Base-by-base conservation (phyloP, 2,329 filamentous ascomycete species). In the Penicillium sp. region DNA sequence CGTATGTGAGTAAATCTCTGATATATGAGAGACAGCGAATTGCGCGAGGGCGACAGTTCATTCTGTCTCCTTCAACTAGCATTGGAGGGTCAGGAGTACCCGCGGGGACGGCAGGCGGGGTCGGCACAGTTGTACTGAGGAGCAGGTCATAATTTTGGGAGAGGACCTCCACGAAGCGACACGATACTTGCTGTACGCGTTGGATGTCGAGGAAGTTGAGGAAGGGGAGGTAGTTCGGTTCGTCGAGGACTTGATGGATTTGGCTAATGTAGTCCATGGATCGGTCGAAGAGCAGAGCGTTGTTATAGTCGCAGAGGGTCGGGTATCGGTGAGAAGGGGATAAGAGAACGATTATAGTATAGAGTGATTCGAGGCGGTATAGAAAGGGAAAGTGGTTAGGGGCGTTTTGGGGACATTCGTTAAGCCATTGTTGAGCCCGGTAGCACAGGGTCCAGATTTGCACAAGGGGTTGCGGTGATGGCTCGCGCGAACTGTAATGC, bases 121-220 rank as follows among this genome's bases (percentile, higher is more conserved):
- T 62, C 3, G 73, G 71, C 11, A 73, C 56, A 16, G 60, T 55
- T 14, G 66, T 63, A 52, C 66, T 69, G 27, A 80, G 63, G 19
- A 80, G 64, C 11, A 73, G 57, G 50, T 86, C 80, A 41, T 79
- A 77, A 63, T 82, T 80, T n/a, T 80, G 77, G 53, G 78, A 79
- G 22, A 88, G 68, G 1, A 85, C 76, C 56, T 84, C 79, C 27
- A 86, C 75, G 52, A 88, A 83, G 53, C 84, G 81, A 45, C 78
- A 77, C 16, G 82, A 83, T 1, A 85, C 83, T 74, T 85, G 96
- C 68, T 90, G 95, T 1, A 91, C 87, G 52, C 93, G 86, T 68
- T 96, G 83, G 1, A 92, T 90, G 70, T 97, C 93, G 68, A 96
- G 88, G 66, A 93, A 96, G 1, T 90, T 93, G 67, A 95, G 85